A percentile compares a stretch with the other conserved stretches of the same genome.
Evolutionary conservation across 2,329 filamentous ascomycete genomes (phyloP).

Genomic region (Thyridium curvatum): DNA sequence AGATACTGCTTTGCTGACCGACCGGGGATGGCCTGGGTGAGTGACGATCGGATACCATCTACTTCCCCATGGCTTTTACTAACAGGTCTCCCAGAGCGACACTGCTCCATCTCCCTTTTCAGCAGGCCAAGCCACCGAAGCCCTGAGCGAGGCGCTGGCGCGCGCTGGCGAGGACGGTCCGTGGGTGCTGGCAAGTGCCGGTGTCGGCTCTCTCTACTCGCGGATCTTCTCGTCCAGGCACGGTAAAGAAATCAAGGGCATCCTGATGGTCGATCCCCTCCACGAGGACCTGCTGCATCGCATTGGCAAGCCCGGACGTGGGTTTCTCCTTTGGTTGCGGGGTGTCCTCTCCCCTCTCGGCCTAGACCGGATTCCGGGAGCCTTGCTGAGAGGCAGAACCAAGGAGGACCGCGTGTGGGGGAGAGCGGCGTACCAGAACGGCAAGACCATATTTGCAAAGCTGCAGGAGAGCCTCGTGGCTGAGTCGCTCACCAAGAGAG

Average conservation of each 20-base stretch:
- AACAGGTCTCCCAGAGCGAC: conserved; percentile 47
- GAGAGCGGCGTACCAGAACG: conserved; percentile 67
- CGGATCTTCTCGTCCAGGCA: conserved; percentile 88
- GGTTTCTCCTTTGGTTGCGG: conserved; percentile 80
- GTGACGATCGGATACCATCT: conserved; percentile 7
- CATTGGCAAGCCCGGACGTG: conserved; percentile 60
- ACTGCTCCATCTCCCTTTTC: conserved; percentile 91
- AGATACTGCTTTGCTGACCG: conserved; percentile 96
- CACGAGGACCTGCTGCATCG: conserved; percentile 78
- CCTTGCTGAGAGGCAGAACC: conserved; percentile 73
- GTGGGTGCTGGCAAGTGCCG: conserved; percentile 82
- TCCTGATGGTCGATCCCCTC: conserved; percentile 80
- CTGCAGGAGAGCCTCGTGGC: conserved; percentile 91
- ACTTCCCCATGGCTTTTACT: conserved; percentile 24
- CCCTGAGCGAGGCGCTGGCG: conserved; percentile 78
- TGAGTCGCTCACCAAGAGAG: conserved; percentile 74
- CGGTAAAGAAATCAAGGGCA: conserved; percentile 63
- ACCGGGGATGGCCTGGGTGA: conserved; percentile 74
- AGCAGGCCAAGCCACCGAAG: conserved; percentile 87
- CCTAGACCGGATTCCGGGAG: conserved; percentile 71
- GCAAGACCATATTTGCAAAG: conserved; percentile 82
- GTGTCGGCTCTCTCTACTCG: conserved; percentile 81
- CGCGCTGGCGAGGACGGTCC: conserved; percentile 77
- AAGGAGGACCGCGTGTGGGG: conserved; percentile 84
- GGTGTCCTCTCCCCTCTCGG: conserved; percentile 85